Conservation (phyloP, 2,329 filamentous ascomycete genomes). For the Clonostachys byssicola region DNA sequence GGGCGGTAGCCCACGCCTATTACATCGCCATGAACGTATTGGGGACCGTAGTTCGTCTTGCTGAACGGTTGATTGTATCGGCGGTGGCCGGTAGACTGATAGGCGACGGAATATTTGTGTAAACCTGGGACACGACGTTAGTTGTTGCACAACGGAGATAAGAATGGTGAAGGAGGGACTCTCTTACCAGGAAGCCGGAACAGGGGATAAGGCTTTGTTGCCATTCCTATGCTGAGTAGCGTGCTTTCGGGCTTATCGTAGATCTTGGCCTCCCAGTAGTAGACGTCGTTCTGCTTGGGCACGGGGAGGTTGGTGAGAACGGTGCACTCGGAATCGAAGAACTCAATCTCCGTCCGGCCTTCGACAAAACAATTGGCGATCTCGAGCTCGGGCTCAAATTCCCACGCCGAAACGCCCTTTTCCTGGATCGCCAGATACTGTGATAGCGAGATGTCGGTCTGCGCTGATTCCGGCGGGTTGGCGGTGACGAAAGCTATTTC, state of each 20-base stretch:
- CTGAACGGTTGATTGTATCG: conserved; percentile 91
- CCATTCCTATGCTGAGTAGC: conserved; percentile 85
- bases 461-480: conserved; percentile 90
- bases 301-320: conserved; percentile 96
- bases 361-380: conserved; percentile 99
- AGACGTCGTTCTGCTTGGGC: conserved; percentile 98
- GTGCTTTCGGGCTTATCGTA: conserved; percentile 94
- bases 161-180: conserved; percentile 1
- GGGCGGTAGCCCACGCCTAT: conserved; percentile 94
- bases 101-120: conserved; percentile 90
- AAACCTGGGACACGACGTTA: conserved; percentile 49
- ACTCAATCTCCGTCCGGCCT: conserved; percentile 93
- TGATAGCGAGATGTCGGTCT: conserved; percentile 95
- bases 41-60: conserved; percentile 74
- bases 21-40: conserved; percentile 89
- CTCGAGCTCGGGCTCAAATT: conserved; percentile 98
- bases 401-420: conserved; percentile 99
- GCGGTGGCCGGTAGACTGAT: conserved; percentile 81
- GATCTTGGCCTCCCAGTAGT: conserved; percentile 99
- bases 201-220: conserved; percentile 93
- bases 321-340: conserved; percentile 96
- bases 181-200: conserved; percentile 85
- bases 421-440: conserved; percentile 98
- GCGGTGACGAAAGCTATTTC: conserved; percentile 80
- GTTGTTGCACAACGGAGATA: not conserved